phyloP scores from a whole-genome alignment of 1,139 yeast species.

The Kurtzmaniella natalensis region DNA sequence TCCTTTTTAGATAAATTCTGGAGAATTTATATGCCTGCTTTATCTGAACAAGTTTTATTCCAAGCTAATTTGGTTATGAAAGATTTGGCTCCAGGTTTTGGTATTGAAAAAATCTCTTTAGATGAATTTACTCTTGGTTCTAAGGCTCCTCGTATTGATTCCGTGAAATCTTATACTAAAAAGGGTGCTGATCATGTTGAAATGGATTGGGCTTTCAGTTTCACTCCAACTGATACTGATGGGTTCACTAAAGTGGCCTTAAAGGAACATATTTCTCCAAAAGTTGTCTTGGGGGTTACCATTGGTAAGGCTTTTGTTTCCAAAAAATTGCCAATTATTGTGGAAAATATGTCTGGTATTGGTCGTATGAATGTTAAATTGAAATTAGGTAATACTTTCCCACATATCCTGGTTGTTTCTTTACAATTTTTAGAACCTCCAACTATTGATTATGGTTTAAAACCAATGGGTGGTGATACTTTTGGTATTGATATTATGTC shows the following conservation, averaged over 20 bases:
- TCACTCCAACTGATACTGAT: constrained; percentile 76
- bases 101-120: constrained; percentile 66
- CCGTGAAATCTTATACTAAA: constrained; percentile 67
- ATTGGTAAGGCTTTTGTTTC: constrained; percentile 75
- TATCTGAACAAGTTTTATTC: constrained; percentile 69
- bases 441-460: constrained; percentile 67
- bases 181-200: constrained; percentile 63
- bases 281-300: constrained; percentile 74
- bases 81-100: constrained; percentile 76
- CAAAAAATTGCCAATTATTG: constrained; percentile 68
- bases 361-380: constrained; percentile 69
- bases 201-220: constrained; percentile 81
- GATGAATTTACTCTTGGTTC: constrained; percentile 78
- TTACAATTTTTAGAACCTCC: constrained; percentile 76
- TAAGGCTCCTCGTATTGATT: constrained; percentile 70
- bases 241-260: constrained; percentile 77
- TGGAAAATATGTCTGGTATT: constrained; percentile 71
- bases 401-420: constrained; percentile 69
- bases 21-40: constrained; percentile 84
- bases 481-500: constrained; percentile 82
- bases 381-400: constrained; percentile 59
- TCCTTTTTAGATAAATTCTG: constrained; percentile 73
- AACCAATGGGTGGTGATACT: constrained; percentile 87
- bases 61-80: constrained; percentile 62
- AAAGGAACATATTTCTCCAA: constrained; percentile 67